Base-by-base conservation (phyloP, 2,329 filamentous ascomycete species). In the Apiospora sp. region DNA sequence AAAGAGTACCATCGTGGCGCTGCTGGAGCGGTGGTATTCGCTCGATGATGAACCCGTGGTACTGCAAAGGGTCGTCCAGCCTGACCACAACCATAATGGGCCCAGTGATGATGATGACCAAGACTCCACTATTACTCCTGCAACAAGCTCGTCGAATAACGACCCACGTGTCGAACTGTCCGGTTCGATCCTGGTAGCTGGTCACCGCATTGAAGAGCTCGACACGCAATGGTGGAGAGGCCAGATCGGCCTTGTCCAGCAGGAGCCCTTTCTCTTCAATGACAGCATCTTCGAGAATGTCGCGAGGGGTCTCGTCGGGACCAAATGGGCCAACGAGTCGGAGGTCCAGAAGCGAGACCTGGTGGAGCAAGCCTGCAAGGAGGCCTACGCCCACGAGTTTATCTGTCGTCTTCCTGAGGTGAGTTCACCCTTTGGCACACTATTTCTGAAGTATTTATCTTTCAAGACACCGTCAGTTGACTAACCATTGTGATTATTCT, bases 261-360 rank as follows among this genome's bases (percentile, higher is more conserved):
- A 94, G 79, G 92, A 94, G 78, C 87, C 92, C 4, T 90, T 90
- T 0, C 85, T 94, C 0, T 94, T 93, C 76, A 89, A 90, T 78
- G 90, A 89, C 74, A 79, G 72, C 43, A 48, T 76, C 54, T 86
- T 88, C n/a, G 91, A 94, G 73, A 93, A 93, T 75, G 88, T 93
- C 71, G 80, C 91, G 0, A 84, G 93, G 0, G 91, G 91, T 19
- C 78, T 92, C 0, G 81, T 86, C 70, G 83, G 86, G 71, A 82
- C 85, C 69, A 75, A 85, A 14, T 89, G 87, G 84, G 85, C 88
- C 73, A 74, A 86, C 30, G 83, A 84, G 10, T 70, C 86, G 0
- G 84, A 86, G 24, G 86, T 87, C 13, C 83, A 82, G 73, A 90
- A 92, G 80, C 82, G 84, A 72, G 82, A 85, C 67, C 83, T 92